These are phyloP conservation scores for Haplosporangium sp. DNA, from an alignment of 371 early-diverging fungal species.

Conservation along the genomic window DNA sequence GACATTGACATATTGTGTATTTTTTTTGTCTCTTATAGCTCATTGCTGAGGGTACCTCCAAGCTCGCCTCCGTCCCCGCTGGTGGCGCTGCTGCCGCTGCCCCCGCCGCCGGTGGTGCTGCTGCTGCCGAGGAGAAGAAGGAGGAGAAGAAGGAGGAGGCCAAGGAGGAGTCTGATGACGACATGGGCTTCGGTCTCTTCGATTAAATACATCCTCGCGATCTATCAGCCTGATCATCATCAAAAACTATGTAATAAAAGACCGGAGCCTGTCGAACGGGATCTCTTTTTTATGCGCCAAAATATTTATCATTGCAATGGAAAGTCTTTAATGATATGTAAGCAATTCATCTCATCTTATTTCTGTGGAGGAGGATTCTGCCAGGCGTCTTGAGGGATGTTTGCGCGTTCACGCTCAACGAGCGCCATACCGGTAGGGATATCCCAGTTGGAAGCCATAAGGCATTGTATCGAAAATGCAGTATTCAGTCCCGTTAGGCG, in stretches of 20 bases:
- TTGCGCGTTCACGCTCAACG: slow-evolving; percentile 33
- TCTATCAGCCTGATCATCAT: slow-evolving; percentile 19
- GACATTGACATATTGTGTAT: background rate
- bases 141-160: slow-evolving; percentile 64
- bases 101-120: slow-evolving; percentile 57
- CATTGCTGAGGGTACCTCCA: slow-evolving; percentile 91
- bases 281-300: too few species aligned
- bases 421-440: slow-evolving; percentile 11
- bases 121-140: slow-evolving; percentile 50
- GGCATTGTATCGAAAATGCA: slow-evolving; percentile 29
- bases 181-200: slow-evolving; percentile 70
- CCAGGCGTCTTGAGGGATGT: slow-evolving; percentile 34
- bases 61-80: slow-evolving; percentile 94
- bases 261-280: too few species aligned
- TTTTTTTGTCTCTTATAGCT: slow-evolving; percentile 57
- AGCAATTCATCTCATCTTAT: background rate
- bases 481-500: slow-evolving; percentile 22
- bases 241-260: background rate
- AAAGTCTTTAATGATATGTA: too few species aligned
- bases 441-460: slow-evolving; percentile 26
- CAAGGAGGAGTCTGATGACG: slow-evolving; percentile 69
- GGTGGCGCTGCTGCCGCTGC: slow-evolving; percentile 82
- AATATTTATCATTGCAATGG: too few species aligned
- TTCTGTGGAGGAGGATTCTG: slow-evolving; percentile 5
- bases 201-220: slow-evolving; percentile 56